Base-by-base conservation (phyloP, 768 basidiomycete genomes). In the Boletus rex-veris region DNA sequence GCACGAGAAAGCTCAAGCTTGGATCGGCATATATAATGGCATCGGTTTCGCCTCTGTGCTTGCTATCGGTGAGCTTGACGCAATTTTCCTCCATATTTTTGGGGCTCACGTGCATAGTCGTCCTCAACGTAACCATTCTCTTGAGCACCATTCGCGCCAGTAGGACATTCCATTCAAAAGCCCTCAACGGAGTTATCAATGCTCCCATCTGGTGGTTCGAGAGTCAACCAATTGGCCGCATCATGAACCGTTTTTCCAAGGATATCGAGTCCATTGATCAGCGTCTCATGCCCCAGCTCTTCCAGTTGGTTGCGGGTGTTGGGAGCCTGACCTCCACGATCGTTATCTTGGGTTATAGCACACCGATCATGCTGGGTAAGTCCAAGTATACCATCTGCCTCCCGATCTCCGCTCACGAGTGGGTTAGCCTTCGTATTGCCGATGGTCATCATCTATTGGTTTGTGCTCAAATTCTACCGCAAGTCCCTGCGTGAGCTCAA, bases 401-500 rank as follows among this genome's bases (percentile, higher is more conserved):
- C n/a, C 28, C 7, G 11, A 46, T 31, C 28, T 26, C 39, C 58
- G 21, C 64, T 78, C 40, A 65, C 57, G 7, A 35, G 7, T 36
- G 24, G 33, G 10, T 28, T 28, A 67, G 63, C 57, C 11, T 60
- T 67, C 36, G 46, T 67, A n/a, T 41, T 65, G 21, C 66, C 65
- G 1, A 61, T 59, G 53, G 19, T 57, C 7, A 16, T 75, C 26
- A 36, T 74, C 42, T 79, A 80, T 62, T 71, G 60, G 54, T 70
- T 75, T 60, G 71, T 72, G 33, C 77, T 78, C 14, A 62, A 53
- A 5, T 80, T 77, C 71, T 80, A 80, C 66, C 75, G 78, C 55
- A 66, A 68, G n/a, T 72, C 72, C 11, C 73, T 78, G 0, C 70
- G 78, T 18, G 77, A 79, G 60, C 72, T 80, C 65, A 81, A 81